Evolutionary conservation across 768 basidiomycete genomes (phyloP), one percentile per base, ranked within the genome.

Genomic region (Serendipita sp.): DNA sequence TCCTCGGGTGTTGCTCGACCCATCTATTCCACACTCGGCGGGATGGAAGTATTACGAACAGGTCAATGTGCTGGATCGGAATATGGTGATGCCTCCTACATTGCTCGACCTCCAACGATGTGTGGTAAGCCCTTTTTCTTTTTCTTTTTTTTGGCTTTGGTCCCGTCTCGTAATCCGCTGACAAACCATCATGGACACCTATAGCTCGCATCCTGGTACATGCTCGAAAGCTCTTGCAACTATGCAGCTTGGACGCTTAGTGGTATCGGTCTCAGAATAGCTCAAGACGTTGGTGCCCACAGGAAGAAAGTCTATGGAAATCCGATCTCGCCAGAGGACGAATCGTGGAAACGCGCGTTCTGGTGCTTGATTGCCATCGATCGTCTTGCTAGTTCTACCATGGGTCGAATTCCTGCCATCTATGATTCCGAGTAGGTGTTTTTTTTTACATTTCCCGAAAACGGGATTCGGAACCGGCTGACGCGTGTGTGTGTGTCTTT

Each of bases 221-320:
- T 84, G 81, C 85, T 0, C 77, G 83, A 10, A 78, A 78, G 66
- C 72, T 86, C 3, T 83, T 84, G 66, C 85, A 86, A 75, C 75
- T 84, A 85, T 64, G 78, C 81, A 10, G 81, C 79, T 65, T 90
- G 89, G 89, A 81, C 80, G 8, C 70, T 83, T 41, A 72, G 82
- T 36, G 85, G 87, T 0, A 74, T 85, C 46, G 86, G 84, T n/a
- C 73, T 91, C 36, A 83, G 88, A 2, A 75, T 85, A 58, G 82
- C 84, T 0, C 84, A 89, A 70, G 89, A 92, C 67, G 81, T 89
- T 44, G 90, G 90, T 34, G 85, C 82, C 0, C 90, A 91, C 72
- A 78, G 84, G 56, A 83, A 77, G 70, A 82, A 78, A 68, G 77
- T 80, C 0, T 86, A 87, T 65, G 32, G 72, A 66, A 65, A 69